These are phyloP conservation scores for Leishmania aethiopica DNA, from an alignment of 208 protist species.

Conservation along the genomic window DNA sequence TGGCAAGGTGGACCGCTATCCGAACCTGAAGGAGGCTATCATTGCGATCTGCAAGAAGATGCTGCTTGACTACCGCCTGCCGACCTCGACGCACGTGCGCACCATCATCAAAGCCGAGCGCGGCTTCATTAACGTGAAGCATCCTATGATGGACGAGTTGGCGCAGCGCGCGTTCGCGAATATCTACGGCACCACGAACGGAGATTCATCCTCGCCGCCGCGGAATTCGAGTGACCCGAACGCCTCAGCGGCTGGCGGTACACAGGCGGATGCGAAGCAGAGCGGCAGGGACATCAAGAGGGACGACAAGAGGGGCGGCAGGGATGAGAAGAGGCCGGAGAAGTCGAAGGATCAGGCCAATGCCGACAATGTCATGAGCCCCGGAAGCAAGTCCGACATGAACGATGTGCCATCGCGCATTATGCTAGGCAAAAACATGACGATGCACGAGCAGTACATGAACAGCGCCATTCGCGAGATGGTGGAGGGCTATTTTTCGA, in stretches of 20 bases:
- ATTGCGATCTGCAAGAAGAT: conserved; percentile 87
- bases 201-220: conserved; percentile 6
- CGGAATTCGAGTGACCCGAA: conserved; percentile 12
- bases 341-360: conserved; percentile 55
- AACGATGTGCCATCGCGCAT: conserved; percentile 78
- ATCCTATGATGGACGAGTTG: conserved; percentile 88
- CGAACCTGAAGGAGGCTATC: conserved; percentile 87
- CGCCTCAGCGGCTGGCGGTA: neutral
- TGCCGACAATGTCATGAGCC: conserved; percentile 35
- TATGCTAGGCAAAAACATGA: conserved; percentile 79
- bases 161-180: conserved; percentile 77
- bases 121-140: conserved; percentile 97
- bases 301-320: conserved; percentile 35
- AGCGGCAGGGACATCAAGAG: conserved; percentile 24
- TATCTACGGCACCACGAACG: conserved; percentile 57
- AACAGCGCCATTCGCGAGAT: conserved; percentile 88
- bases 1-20: conserved; percentile 86
- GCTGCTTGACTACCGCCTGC: conserved; percentile 77
- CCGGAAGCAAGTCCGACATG: conserved; percentile 54
- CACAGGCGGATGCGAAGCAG: conserved; percentile 20
- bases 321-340: conserved; percentile 52
- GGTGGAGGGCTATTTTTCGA: conserved; percentile 92
- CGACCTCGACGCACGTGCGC: conserved; percentile 88
- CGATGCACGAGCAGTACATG: conserved; percentile 72
- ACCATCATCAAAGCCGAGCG: conserved; percentile 95